Evolutionary conservation across 306 rosid genomes (phyloP), one percentile per base, ranked within the genome.

Genomic region (Crotalaria pallida): DNA sequence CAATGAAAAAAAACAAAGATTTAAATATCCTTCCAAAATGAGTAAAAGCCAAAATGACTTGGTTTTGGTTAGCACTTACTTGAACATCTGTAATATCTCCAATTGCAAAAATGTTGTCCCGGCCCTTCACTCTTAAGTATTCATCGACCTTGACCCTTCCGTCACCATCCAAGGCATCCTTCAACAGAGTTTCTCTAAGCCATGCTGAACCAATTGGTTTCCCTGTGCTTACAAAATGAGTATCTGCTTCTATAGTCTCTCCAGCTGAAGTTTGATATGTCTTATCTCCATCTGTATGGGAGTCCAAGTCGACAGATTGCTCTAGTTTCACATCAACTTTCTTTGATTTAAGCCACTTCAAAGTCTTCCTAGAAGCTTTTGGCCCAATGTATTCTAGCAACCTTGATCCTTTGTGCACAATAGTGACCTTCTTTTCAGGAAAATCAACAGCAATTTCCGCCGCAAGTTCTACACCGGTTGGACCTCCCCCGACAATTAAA

Each of bases 401-500:
- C 69, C 98, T 84, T 49, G 87, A 50, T 15, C 98, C 96, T 47
- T 73, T 80, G 22, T 92, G 98, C 57, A 92, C 91, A n/a, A 92
- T 43, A 5, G 88, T 89, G 6, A 92, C 79, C 60, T 76, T 83
- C 88, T 92, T 89, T 0, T 77, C 85, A 0, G 96, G 92, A 58
- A 80, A 92, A 71, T 89, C 96, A 2, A 79, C 88, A 7, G 86
- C 91, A 9, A 92, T 88, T 77, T 92, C 98, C 41, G 78, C 96
- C 0, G 96, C 92, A 24, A 92, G 91, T 77, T 92, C 98, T 4
- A 92, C 96, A n/a, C 98, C 98, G 0, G 87, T 86, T 16, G 98
- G 98, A 21, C 98, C 98, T 16, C 98, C 98, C 17, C 93, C 98
- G 56, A 90, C 86, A 50, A 92, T 85, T 81, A 92, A 63, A 57